Evolutionary conservation across 306 rosid species (phyloP).

Genomic region (Begonia fuchsioides): DNA sequence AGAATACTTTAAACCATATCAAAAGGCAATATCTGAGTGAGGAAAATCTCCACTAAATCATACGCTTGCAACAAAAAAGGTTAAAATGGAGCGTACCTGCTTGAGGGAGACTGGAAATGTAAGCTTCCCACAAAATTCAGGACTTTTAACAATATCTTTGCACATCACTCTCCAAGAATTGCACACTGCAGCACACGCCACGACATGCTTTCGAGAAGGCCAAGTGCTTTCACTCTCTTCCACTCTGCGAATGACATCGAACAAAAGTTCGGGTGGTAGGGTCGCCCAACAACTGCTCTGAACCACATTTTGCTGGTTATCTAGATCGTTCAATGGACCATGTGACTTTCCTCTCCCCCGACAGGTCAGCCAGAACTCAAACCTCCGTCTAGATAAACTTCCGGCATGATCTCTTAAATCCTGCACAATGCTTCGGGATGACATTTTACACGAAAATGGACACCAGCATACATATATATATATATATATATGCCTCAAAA

Average conservation of each 20-base stretch:
- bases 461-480: too few relatives aligned
- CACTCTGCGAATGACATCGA: conserved; percentile 64
- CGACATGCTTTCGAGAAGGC: conserved; percentile 76
- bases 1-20: not conserved
- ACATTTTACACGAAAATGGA: conserved; percentile 28
- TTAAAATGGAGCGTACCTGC: conserved; percentile 37
- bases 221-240: conserved; percentile 74
- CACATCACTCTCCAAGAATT: conserved; percentile 92
- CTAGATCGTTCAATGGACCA: conserved; percentile 49
- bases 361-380: conserved; percentile 63
- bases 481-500: too few relatives aligned
- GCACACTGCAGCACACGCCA: conserved; percentile 78
- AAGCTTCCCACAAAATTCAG: conserved; percentile 66
- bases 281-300: conserved; percentile 75
- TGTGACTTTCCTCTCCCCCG: conserved; percentile 62
- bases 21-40: too few relatives aligned
- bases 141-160: conserved; percentile 60
- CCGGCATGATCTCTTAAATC: conserved; percentile 82
- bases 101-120: conserved; percentile 79
- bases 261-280: conserved; percentile 80
- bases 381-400: conserved; percentile 72
- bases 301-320: conserved; percentile 22
- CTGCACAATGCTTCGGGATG: conserved; percentile 85
- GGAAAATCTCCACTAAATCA: too few relatives aligned
- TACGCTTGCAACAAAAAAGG: not conserved